Evolutionary conservation across 805 yeast genomes (phyloP).

Genomic region (Tetrapisispora iriomotensis): DNA sequence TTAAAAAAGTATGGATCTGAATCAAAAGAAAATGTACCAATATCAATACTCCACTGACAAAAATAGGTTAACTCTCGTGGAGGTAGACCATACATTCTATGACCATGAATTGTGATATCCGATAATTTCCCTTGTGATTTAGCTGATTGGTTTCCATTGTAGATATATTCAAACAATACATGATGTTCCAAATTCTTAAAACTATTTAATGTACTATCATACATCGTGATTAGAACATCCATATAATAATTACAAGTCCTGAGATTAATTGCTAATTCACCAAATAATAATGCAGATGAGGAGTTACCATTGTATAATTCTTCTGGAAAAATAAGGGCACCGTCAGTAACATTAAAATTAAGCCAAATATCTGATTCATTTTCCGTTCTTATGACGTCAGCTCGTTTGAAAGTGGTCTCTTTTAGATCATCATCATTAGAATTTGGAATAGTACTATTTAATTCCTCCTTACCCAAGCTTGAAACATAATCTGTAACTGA

Average conservation of each 20-base stretch:
- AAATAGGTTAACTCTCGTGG: constrained; percentile 81
- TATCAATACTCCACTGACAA: constrained; percentile 80
- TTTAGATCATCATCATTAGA: neutral
- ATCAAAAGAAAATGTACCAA: constrained; percentile 49
- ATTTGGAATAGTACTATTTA: constrained; percentile 1
- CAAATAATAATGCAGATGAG: constrained; percentile 53
- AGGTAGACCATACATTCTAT: constrained; percentile 86
- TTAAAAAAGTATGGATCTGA: constrained; percentile 39
- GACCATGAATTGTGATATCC: constrained; percentile 64
- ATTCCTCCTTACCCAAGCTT: constrained; percentile 6
- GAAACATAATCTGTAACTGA: neutral
- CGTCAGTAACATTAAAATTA: constrained; percentile 58
- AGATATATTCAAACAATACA: constrained; percentile 24
- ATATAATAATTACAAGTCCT: constrained; percentile 85
- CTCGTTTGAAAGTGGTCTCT: constrained; percentile 7
- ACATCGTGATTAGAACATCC: constrained; percentile 68
- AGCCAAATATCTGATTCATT: constrained; percentile 75
- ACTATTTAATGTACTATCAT: constrained; percentile 12
- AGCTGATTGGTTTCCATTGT: constrained; percentile 14
- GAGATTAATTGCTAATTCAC: constrained; percentile 64
- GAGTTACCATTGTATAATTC: constrained; percentile 56
- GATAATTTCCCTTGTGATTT: constrained; percentile 25
- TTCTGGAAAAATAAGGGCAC: constrained; percentile 64
- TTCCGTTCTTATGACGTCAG: constrained; percentile 36
- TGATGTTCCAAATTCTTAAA: constrained; percentile 10